A percentile compares a stretch with the other conserved stretches of the same genome.
phyloP scores from a whole-genome alignment of 164 flowering plant species.

The Piper betle region DNA sequence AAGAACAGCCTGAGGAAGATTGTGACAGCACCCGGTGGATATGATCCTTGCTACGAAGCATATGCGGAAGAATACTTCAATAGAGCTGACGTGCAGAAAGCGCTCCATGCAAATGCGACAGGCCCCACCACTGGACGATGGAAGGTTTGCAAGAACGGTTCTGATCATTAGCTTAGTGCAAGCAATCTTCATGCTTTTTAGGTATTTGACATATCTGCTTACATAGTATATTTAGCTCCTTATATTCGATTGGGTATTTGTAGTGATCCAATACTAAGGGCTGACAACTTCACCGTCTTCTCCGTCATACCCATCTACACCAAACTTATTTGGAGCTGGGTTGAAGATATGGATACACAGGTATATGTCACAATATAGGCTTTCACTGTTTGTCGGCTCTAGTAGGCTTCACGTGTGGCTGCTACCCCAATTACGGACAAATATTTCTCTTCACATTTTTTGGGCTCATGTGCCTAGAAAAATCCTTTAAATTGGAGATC shows the following conservation, averaged over 20 bases:
- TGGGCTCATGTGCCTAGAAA: too few relatives aligned
- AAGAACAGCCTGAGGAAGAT: constrained; percentile 12
- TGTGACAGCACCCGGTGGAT: constrained; percentile 40
- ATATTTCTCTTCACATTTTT: too few relatives aligned
- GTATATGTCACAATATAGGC: constrained; percentile 12
- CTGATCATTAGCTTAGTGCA: too few relatives aligned
- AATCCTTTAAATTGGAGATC: too few relatives aligned
- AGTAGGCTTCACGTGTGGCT: background rate
- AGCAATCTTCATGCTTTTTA: too few relatives aligned
- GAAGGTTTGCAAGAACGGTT: constrained; percentile 38
- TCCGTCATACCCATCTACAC: constrained; percentile 44
- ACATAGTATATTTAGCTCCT: too few relatives aligned
- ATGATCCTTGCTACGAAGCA: constrained; percentile 47
- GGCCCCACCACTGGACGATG: constrained; percentile 17
- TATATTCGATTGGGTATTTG: too few relatives aligned
- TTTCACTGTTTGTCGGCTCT: background rate
- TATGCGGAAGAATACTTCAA: constrained; percentile 45
- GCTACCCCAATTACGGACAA: background rate
- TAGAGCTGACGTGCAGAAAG: constrained; percentile 33
- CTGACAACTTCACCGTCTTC: constrained; percentile 25
- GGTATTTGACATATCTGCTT: too few relatives aligned
- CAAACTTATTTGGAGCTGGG: constrained; percentile 47
- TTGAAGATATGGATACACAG: constrained; percentile 60
- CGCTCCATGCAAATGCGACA: constrained; percentile 32
- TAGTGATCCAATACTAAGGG: constrained; percentile 30